phyloP scores from a whole-genome alignment of 495 filamentous ascomycete species.

The Stereocaulon alpinum region DNA sequence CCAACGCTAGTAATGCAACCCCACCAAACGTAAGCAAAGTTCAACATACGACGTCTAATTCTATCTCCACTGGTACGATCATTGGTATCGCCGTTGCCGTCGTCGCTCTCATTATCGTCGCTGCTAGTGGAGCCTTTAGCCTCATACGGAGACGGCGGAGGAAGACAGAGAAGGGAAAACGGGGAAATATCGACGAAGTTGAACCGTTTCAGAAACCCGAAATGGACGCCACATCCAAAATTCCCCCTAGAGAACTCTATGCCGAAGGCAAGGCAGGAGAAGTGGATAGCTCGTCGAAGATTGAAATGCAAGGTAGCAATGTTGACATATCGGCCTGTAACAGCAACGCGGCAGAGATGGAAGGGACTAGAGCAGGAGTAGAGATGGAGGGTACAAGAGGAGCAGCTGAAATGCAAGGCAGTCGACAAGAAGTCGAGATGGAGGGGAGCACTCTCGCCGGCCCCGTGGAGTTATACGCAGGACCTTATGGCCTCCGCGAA shows the following conservation, averaged over 20 bases:
- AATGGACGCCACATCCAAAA: constrained; percentile 12
- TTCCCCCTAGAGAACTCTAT: constrained; percentile 4
- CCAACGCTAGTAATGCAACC: constrained; percentile 1
- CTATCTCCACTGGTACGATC: constrained; percentile 17
- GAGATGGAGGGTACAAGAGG: constrained; percentile 12
- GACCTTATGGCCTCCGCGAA: constrained; percentile 13
- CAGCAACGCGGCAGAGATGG: constrained; percentile 14
- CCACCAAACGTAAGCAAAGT: constrained; percentile 4
- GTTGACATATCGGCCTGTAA: background rate
- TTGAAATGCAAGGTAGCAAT: constrained; percentile 19
- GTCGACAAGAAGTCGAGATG: constrained; percentile 11
- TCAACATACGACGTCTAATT: background rate
- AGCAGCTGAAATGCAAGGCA: constrained; percentile 16
- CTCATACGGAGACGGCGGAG: constrained; percentile 1
- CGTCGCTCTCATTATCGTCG: constrained; percentile 5
- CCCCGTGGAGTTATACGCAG: constrained; percentile 19
- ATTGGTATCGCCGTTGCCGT: constrained; percentile 15
- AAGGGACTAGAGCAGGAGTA: constrained; percentile 13
- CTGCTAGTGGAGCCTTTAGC: constrained; percentile 6
- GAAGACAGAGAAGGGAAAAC: constrained; percentile 6
- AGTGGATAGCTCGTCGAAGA: constrained; percentile 5
- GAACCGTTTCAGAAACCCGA: constrained; percentile 17
- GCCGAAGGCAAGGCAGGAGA: constrained; percentile 10
- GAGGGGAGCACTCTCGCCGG: background rate
- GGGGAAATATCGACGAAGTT: background rate